Evolutionary conservation across 1,284 basidiomycete species (phyloP).

Genomic region (Fomitopsis betulina): DNA sequence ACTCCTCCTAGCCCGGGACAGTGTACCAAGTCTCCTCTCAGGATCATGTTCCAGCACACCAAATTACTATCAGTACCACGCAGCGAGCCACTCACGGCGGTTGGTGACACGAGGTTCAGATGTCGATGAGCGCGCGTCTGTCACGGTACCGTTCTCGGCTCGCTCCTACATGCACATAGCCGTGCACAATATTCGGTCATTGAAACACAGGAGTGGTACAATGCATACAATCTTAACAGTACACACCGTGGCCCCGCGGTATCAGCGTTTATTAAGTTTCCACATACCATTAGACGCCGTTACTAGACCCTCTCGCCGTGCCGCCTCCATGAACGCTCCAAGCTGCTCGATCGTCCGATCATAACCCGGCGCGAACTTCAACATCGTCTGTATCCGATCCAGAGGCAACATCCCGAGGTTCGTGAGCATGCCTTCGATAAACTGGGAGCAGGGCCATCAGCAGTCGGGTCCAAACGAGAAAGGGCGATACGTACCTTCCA

Average conservation of each 20-base stretch:
- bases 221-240: not conserved
- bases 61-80: not conserved
- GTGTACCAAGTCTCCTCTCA: constrained; percentile 56
- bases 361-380: constrained; percentile 77
- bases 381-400: constrained; percentile 79
- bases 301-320: constrained; percentile 73
- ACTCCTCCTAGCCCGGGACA: constrained; percentile 45
- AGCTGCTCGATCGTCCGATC: constrained; percentile 76
- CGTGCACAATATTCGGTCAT: too few species aligned
- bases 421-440: constrained; percentile 81
- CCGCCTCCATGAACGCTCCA: constrained; percentile 71
- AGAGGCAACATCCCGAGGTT: constrained; percentile 72
- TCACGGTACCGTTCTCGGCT: too few species aligned
- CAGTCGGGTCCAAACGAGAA: constrained; percentile 7
- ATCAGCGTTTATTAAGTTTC: constrained; percentile 42
- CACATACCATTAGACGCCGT: constrained; percentile 68
- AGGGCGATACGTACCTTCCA: constrained; percentile 62
- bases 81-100: too few species aligned
- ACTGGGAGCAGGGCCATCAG: constrained; percentile 35
- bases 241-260: constrained; percentile 1
- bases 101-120: too few species aligned
- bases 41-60: constrained; percentile 12
- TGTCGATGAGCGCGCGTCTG: too few species aligned
- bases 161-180: not conserved
- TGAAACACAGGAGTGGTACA: too few species aligned